A percentile compares a stretch with the other conserved stretches of the same genome.
These are phyloP conservation scores for Ajuga chamaepitys DNA, from an alignment of 257 asterid species.

Conservation along the genomic window DNA sequence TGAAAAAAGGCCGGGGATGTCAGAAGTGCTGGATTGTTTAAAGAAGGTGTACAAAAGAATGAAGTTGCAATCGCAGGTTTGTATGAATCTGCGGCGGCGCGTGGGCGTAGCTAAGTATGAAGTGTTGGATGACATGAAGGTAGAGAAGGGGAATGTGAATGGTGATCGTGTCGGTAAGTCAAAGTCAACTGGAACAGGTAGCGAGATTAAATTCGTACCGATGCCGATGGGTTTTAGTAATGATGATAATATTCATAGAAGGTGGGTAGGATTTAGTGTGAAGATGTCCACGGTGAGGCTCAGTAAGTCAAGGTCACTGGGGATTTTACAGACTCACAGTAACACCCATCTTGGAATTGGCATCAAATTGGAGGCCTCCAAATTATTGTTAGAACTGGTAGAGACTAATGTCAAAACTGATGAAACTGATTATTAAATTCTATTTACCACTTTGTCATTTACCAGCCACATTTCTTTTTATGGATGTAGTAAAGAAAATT, in stretches of 20 bases:
- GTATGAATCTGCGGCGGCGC: conserved; percentile 48
- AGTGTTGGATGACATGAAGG: conserved; percentile 45
- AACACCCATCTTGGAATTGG: conserved; percentile 12
- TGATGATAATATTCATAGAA: background rate
- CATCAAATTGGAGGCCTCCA: conserved; percentile 38
- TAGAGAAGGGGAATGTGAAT: conserved; percentile 12
- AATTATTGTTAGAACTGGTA: conserved; percentile 36
- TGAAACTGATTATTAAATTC: background rate
- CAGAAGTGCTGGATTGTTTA: conserved; percentile 56
- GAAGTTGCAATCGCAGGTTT: conserved; percentile 17
- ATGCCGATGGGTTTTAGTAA: conserved; percentile 26
- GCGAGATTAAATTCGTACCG: conserved; percentile 40
- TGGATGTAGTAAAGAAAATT: too few species aligned
- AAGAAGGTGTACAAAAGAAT: conserved; percentile 34
- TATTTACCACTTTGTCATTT: too few species aligned
- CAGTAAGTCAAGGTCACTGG: conserved; percentile 66
- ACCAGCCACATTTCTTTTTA: too few species aligned
- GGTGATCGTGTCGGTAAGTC: conserved; percentile 40
- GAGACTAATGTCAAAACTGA: background rate
- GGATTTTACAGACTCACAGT: conserved; percentile 37
- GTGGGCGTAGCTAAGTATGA: conserved; percentile 46
- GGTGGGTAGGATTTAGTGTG: conserved; percentile 44
- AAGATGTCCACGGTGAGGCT: conserved; percentile 46
- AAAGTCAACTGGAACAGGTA: conserved; percentile 55
- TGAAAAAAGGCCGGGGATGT: conserved; percentile 71